Conservation (phyloP, 192 early-diverging fungal genomes). For the Spizellomyces sp. region DNA sequence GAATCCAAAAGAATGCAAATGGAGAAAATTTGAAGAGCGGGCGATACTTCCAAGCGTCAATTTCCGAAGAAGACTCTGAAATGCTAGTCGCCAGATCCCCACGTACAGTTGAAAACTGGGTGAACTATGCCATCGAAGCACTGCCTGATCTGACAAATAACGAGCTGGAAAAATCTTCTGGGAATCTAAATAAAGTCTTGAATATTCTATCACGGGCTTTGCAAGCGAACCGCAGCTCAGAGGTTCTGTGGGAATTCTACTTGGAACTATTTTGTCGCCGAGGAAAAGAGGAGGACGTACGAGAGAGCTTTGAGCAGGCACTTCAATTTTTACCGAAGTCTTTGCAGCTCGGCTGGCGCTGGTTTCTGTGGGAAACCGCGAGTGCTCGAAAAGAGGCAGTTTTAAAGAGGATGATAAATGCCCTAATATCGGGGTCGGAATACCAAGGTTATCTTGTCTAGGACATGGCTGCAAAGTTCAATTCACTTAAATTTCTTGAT, state of each 20-base stretch:
- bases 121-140: conserved; percentile 19
- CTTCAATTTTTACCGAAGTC: conserved; percentile 15
- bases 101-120: conserved; percentile 25
- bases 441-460: conserved; percentile 1
- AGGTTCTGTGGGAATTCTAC: conserved; percentile 34
- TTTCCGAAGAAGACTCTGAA: conserved; percentile 24
- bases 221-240: conserved; percentile 21
- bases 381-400: conserved; percentile 12
- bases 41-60: conserved; percentile 13
- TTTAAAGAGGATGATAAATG: conserved; percentile 8
- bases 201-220: conserved; percentile 27
- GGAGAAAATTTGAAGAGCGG: not conserved
- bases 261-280: conserved; percentile 29
- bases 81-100: conserved; percentile 7
- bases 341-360: conserved; percentile 25
- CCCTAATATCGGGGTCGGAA: not conserved
- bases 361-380: conserved; percentile 33
- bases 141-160: conserved; percentile 29
- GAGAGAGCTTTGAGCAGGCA: conserved; percentile 31
- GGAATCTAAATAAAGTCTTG: conserved; percentile 13
- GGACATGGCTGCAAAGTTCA: not conserved
- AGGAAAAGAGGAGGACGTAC: conserved; percentile 5
- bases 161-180: not conserved
- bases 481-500: not conserved
- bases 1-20: conserved; percentile 5